Evolutionary conservation across 805 yeast species (phyloP), one percentile per base, ranked within the genome.

Genomic region (Candida boidinii): DNA sequence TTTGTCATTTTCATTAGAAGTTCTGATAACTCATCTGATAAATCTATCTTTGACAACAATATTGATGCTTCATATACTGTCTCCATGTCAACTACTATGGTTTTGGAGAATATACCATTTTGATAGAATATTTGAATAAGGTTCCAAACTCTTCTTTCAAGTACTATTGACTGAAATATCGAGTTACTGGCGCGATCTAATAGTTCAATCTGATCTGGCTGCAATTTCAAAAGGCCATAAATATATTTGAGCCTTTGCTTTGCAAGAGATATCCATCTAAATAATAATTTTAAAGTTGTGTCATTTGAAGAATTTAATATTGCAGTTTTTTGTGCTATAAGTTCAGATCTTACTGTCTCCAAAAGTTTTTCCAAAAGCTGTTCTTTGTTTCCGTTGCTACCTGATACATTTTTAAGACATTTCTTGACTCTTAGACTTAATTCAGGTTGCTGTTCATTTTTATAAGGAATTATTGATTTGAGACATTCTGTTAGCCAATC

Each of bases 1-100:
- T 60, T 58, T 1, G 71, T 56, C 8, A 68, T 40, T 14, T 58
- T 51, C 9, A 68, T 55, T 3, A 70, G 45, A 4, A 54, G 28
- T 17, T 46, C 42, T 8, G 48, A 45, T 10, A 54, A 29, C 16
- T 49, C 52, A 12, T 50, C 51, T 4, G 14, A 35, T 17, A 52
- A 33, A 10, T 43, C 43, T 3, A 47, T 41, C 6, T 35, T 38
- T 18, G 33, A 35, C 7, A 51, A 29, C 4, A 44, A 38, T 15
- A 33, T 37, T 0, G 54, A 39, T 2, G 47, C 41, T 9, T 40
- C 38, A 20, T 30, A 33, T 9, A 47, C 32, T 15, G 36, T 29
- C 13, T 10, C 42, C 25, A n/a, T 31, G 27, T 3, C 21, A 7
- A 29, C 30, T 26, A 16, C 36, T 23, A 23, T 18, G 14, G 37